Evolutionary conservation across 257 asterid species (phyloP).

Genomic region (Eustoma russellianum): DNA sequence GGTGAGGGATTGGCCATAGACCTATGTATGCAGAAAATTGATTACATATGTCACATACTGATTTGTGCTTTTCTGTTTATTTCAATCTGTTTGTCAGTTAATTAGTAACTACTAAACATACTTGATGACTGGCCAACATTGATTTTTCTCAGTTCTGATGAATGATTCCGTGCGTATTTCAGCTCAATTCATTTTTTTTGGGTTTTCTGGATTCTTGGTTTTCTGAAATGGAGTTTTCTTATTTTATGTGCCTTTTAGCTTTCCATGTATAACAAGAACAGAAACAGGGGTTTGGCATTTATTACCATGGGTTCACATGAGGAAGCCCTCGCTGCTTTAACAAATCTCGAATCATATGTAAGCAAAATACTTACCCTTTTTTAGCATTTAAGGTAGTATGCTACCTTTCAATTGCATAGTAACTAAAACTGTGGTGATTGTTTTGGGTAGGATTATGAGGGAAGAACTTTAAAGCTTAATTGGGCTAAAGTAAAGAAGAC

Average conservation of each 20-base stretch:
- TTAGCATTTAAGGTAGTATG: neutral
- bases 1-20: neutral
- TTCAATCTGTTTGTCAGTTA: neutral
- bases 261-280: constrained; percentile 68
- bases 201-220: constrained; percentile 1
- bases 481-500: constrained; percentile 63
- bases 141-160: neutral
- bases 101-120: too few species aligned
- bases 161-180: neutral
- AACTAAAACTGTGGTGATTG: constrained; percentile 1
- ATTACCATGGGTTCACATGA: constrained; percentile 81
- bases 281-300: constrained; percentile 85
- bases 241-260: constrained; percentile 26
- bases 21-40: too few species aligned
- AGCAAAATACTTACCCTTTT: constrained; percentile 13
- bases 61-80: neutral
- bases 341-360: constrained; percentile 51
- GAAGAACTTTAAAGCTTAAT: constrained; percentile 61
- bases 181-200: too few species aligned
- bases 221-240: constrained; percentile 11
- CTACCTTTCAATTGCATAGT: neutral
- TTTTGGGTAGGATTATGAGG: constrained; percentile 53
- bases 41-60: too few species aligned
- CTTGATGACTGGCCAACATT: too few species aligned
- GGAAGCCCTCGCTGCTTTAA: constrained; percentile 67